Evolutionary conservation across 495 filamentous ascomycete genomes (phyloP).

Genomic region (Immersiella caudata): DNA sequence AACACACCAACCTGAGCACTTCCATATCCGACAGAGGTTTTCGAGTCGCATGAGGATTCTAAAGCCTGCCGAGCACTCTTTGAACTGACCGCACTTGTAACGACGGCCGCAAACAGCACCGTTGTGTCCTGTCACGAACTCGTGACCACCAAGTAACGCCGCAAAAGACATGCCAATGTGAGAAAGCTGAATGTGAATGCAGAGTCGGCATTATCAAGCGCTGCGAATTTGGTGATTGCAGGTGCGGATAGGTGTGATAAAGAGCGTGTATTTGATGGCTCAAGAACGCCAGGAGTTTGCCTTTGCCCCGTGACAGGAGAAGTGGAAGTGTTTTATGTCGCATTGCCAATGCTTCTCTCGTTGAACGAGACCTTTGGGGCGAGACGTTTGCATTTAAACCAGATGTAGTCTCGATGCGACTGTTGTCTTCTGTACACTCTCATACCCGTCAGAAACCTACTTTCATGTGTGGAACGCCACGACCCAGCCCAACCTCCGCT

Average conservation of each 20-base stretch:
- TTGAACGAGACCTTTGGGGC: neutral
- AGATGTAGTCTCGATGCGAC: neutral
- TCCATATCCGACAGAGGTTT: too few species aligned
- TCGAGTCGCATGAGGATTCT: too few species aligned
- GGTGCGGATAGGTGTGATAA: neutral
- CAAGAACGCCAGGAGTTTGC: neutral
- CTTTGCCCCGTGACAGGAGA: neutral
- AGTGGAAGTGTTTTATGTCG: slow-evolving; percentile 2
- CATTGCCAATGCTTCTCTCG: neutral
- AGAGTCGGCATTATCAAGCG: neutral
- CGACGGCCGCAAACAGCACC: neutral
- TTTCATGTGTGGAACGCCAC: too few species aligned
- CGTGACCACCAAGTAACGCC: neutral
- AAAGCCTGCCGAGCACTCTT: too few species aligned
- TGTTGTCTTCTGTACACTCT: too few species aligned
- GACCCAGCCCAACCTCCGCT: too few species aligned
- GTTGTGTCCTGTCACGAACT: neutral
- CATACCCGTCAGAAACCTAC: too few species aligned
- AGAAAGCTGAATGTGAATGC: neutral
- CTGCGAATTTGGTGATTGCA: neutral
- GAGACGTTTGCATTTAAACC: neutral
- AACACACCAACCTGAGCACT: too few species aligned
- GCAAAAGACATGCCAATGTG: neutral
- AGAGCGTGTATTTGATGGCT: neutral
- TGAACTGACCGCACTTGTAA: too few species aligned